These are phyloP conservation scores for Heritiera littoralis DNA, from an alignment of 345 rosid species.

Conservation along the genomic window DNA sequence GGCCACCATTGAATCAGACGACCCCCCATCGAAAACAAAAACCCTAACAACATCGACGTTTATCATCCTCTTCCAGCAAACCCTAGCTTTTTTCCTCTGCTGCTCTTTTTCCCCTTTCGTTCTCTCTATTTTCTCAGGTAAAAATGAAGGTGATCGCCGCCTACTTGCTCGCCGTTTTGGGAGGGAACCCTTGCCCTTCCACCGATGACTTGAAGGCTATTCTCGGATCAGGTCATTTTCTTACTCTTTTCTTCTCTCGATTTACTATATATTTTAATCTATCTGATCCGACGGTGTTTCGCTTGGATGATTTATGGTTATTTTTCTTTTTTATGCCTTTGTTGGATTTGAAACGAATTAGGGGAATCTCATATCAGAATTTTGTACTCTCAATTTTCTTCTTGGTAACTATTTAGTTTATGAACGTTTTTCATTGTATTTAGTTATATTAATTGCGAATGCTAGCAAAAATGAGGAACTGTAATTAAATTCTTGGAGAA, in stretches of 20 bases:
- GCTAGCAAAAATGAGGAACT: not conserved
- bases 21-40: not conserved
- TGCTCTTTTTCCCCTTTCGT: constrained; percentile 27
- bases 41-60: not conserved
- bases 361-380: not conserved
- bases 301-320: not conserved
- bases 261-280: not conserved
- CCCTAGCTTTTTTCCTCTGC: not conserved
- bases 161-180: constrained; percentile 66
- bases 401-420: not conserved
- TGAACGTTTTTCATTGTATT: not conserved
- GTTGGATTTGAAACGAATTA: not conserved
- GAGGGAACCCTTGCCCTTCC: constrained; percentile 63
- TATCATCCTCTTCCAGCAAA: not conserved
- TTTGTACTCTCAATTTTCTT: not conserved
- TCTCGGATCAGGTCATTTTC: constrained; percentile 61
- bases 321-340: not conserved
- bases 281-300: not conserved
- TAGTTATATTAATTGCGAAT: not conserved
- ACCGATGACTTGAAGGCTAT: constrained; percentile 54
- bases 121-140: not conserved
- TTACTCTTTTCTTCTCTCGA: not conserved
- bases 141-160: constrained; percentile 81
- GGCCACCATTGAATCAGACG: not conserved
- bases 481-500: not conserved